Percentiles rank a stretch among this genome's conserved stretches.
phyloP scores from a whole-genome alignment of 176 grass and related monocot species.

The Hyparrhenia diplandra region DNA sequence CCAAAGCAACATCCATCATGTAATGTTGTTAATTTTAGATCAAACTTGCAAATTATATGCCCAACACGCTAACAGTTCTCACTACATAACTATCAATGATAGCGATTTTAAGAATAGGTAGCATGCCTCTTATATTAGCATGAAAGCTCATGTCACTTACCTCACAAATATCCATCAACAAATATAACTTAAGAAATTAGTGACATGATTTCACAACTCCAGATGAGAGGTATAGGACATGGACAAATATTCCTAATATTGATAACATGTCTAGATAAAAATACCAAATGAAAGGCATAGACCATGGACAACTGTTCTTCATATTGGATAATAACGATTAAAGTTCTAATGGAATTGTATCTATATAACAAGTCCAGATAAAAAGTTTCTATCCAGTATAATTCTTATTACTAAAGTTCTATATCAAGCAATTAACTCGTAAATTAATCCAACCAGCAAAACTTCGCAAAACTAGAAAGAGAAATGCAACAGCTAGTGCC shows the following conservation, averaged over 20 bases:
- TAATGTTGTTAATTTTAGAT: too few species aligned
- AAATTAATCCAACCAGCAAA: not conserved
- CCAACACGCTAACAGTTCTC: too few species aligned
- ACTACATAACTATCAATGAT: too few species aligned
- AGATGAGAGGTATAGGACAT: not conserved
- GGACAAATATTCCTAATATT: not conserved
- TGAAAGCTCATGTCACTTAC: too few species aligned
- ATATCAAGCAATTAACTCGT: constrained; percentile 19
- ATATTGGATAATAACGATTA: not conserved
- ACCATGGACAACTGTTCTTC: not conserved
- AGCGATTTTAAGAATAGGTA: too few species aligned
- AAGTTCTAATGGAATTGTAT: too few species aligned
- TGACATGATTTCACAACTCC: not conserved
- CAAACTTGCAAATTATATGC: too few species aligned
- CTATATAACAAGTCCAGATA: constrained; percentile 5
- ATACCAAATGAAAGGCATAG: not conserved
- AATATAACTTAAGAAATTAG: not conserved
- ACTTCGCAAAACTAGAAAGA: not conserved
- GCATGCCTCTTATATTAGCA: too few species aligned
- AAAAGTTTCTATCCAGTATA: constrained; percentile 27
- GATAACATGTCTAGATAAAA: constrained; percentile 13
- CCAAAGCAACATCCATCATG: not conserved
- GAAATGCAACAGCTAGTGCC: not conserved
- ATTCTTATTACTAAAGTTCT: not conserved
- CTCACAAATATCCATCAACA: not conserved